Evolutionary conservation across 2,329 filamentous ascomycete genomes (phyloP), one percentile per base, ranked within the genome.

Genomic region (Chrysosphaeria jannelii): DNA sequence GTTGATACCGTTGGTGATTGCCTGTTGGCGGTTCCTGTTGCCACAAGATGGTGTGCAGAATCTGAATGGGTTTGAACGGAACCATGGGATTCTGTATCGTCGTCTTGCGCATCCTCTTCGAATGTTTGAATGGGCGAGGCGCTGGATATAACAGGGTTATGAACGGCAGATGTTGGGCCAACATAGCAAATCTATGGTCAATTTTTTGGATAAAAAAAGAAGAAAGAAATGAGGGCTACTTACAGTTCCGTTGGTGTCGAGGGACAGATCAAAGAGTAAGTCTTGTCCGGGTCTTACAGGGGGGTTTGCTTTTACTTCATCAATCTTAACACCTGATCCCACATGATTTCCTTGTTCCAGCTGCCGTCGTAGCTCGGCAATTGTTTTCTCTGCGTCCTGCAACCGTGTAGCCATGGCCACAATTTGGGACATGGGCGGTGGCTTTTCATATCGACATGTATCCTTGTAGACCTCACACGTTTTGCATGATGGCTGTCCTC

Each of bases 391-490:
- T 3, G 32, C 32, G 10, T 36, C 35, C 23, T 36, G 30, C 10
- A 40, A 30, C n/a, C 34, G 24, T 25, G 32, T 27, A 5, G 34
- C 33, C 35, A 40, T 38, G 9, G 33, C 34, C 5, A 40, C 21
- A 19, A 40, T 27, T 27, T 40, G 37, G 8, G 37, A 36, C 32
- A 41, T 36, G 6, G 39, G 36, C 14, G 36, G 39, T 20, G 33
- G 21, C 25, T 39, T 40, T 23, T 41, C 38, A 23, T 41, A 40
- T 12, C 32, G 35, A 28, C 39, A 40, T 10, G 36, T 29, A 15
- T 36, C 38, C 13, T 34, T 23, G 22, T 40, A 40, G 5, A 37
- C 30, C 26, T 39, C 35, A 28, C 39, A 41, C 1, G 33, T 41
- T 27, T 36, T 38, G 30, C 38, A 41, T 6, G 21, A 28, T 3